Conservation (phyloP, 345 rosid species). For the Gossypium thurberi region DNA sequence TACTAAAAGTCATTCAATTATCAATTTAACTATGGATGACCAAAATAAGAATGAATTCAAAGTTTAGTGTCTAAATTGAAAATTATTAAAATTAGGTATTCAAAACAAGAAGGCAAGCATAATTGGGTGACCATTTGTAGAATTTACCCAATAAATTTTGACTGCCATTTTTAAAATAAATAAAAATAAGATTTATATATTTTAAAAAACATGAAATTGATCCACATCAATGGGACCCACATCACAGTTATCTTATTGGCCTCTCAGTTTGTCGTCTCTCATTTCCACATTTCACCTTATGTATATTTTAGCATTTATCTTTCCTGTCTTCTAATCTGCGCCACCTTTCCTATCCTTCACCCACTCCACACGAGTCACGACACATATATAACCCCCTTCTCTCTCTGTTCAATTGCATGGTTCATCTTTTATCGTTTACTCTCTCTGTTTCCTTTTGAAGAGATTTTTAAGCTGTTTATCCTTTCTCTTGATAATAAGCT, state of each 20-base stretch:
- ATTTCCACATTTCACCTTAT: background rate
- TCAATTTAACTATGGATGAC: too few species aligned
- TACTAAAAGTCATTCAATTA: too few species aligned
- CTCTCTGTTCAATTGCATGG: background rate
- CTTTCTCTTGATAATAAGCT: background rate
- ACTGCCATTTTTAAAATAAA: background rate
- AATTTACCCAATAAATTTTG: background rate
- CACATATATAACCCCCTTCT: background rate
- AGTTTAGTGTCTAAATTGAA: too few species aligned
- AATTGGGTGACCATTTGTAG: too few species aligned
- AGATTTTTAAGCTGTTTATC: background rate
- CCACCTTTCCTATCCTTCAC: conserved; percentile 21
- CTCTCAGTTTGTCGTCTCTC: conserved; percentile 5
- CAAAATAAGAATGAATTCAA: too few species aligned
- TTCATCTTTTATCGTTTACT: conserved; percentile 9
- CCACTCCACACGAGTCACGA: conserved; percentile 5
- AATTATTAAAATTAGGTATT: too few species aligned
- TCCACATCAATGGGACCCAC: conserved; percentile 26
- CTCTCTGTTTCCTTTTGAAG: background rate
- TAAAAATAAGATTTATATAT: background rate
- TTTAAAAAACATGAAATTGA: background rate
- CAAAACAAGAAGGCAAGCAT: too few species aligned
- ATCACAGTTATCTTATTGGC: conserved; percentile 35
- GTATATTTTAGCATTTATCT: conserved; percentile 11
- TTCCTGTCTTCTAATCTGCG: conserved; percentile 11